These are phyloP conservation scores for Bassia scoparia DNA, from an alignment of 148 eudicot species.

Conservation along the genomic window DNA sequence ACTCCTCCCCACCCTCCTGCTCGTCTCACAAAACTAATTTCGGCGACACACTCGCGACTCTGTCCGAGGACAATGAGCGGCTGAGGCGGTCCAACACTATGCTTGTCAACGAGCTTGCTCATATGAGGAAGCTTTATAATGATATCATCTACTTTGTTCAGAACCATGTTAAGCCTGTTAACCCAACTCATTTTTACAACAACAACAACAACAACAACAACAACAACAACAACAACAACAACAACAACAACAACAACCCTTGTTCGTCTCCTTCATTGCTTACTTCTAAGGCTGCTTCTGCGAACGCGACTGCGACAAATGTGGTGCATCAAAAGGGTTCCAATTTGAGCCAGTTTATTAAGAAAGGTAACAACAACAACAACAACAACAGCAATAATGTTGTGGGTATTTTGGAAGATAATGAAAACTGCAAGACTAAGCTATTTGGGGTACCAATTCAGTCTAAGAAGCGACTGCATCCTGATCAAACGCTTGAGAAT, in stretches of 20 bases:
- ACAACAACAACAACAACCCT: no score
- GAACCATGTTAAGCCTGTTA: constrained; percentile 76
- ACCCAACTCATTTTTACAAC: constrained; percentile 23
- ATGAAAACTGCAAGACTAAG: constrained; percentile 33
- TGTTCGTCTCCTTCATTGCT: not conserved
- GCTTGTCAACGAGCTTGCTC: constrained; percentile 81
- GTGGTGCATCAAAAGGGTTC: constrained; percentile 17
- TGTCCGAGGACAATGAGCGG: constrained; percentile 74
- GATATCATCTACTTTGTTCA: constrained; percentile 88
- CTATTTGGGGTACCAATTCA: constrained; percentile 71
- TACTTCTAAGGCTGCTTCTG: not conserved
- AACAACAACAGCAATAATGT: not conserved
- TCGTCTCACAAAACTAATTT: not conserved
- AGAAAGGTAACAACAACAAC: constrained; percentile 7
- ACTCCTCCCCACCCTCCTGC: constrained; percentile 16
- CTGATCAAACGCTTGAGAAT: constrained; percentile 36
- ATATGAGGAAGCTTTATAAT: constrained; percentile 80
- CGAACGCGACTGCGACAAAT: constrained; percentile 7
- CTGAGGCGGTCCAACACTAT: constrained; percentile 62
- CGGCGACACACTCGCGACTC: constrained; percentile 35
- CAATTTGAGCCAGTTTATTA: constrained; percentile 17
- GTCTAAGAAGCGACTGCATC: constrained; percentile 66
- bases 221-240: constrained; percentile 31
- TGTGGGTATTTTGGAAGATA: constrained; percentile 16
- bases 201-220: no score